phyloP scores from a whole-genome alignment of 225 moss, liverwort and hornwort genomes.

The Physcomitrellopsis africana region DNA sequence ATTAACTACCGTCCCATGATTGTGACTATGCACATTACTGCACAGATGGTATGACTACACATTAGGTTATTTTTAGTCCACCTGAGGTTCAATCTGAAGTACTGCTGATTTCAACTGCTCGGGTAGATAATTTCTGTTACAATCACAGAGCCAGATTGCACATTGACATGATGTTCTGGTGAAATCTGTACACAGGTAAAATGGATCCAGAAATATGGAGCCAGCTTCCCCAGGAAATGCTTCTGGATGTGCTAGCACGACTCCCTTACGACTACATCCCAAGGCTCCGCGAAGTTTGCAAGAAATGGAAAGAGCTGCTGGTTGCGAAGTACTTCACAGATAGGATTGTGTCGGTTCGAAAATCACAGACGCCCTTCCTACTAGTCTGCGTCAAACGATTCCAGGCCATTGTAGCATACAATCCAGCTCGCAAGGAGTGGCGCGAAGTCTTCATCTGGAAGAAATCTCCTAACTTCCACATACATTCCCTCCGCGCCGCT shows the following conservation, averaged over 20 bases:
- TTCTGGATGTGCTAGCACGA: constrained; percentile 23
- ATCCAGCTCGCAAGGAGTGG: constrained; percentile 11
- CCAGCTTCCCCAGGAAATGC: constrained; percentile 21
- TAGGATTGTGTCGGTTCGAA: constrained; percentile 3
- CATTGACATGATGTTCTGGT: not conserved
- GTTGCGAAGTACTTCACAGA: constrained; percentile 27
- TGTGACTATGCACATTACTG: too few species aligned
- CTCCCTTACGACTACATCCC: constrained; percentile 16
- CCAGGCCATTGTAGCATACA: constrained; percentile 23
- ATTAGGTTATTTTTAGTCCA: too few species aligned
- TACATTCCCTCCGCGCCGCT: constrained; percentile 14
- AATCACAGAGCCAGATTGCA: too few species aligned
- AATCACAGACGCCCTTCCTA: constrained; percentile 13
- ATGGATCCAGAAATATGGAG: constrained; percentile 37
- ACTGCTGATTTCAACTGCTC: too few species aligned
- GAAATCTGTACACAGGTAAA: not conserved
- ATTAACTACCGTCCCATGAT: too few species aligned
- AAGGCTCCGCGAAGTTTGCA: constrained; percentile 24
- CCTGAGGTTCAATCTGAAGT: too few species aligned
- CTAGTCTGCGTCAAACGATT: constrained; percentile 6
- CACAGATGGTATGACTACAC: too few species aligned
- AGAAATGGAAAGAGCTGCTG: constrained; percentile 17
- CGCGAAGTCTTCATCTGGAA: not conserved
- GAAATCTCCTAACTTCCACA: constrained; percentile 20
- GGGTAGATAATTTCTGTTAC: too few species aligned